Evolutionary conservation across 1,284 basidiomycete genomes (phyloP).

Genomic region (Pseudozyma pruni): DNA sequence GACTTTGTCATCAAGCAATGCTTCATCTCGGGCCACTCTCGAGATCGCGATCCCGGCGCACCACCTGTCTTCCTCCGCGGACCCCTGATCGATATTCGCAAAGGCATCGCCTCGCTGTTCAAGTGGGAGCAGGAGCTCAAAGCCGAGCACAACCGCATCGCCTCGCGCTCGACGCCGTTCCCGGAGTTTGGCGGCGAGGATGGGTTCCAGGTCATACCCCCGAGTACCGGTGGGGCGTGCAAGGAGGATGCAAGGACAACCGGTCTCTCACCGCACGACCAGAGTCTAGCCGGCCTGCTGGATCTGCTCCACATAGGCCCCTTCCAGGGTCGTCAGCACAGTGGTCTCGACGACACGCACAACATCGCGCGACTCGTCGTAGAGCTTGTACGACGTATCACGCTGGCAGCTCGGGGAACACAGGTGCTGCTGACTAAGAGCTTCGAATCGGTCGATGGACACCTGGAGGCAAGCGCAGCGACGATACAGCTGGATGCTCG

Average conservation of each 20-base stretch:
- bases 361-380: conserved; percentile 69
- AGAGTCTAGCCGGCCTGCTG: conserved; percentile 50
- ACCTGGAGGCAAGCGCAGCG: conserved; percentile 22
- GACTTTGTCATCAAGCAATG: conserved; percentile 81
- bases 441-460: conserved; percentile 29
- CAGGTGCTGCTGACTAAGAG: conserved; percentile 31
- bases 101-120: conserved; percentile 52
- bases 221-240: background rate
- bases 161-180: conserved; percentile 7
- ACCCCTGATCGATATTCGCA: conserved; percentile 65
- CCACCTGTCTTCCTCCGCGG: conserved; percentile 54
- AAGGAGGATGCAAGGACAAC: conserved; percentile 18
- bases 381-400: conserved; percentile 38
- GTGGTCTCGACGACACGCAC: conserved; percentile 70
- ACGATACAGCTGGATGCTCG: conserved; percentile 15
- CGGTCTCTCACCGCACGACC: conserved; percentile 38
- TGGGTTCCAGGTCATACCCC: conserved; percentile 46
- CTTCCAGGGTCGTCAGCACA: conserved; percentile 70
- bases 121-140: conserved; percentile 43
- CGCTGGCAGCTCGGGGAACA: conserved; percentile 10
- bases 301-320: conserved; percentile 46
- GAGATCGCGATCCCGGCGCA: conserved; percentile 14
- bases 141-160: conserved; percentile 8
- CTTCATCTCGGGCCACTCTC: conserved; percentile 73
- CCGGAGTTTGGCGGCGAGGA: conserved; percentile 39